Percentiles rank a stretch among this genome's conserved stretches.
Conservation (phyloP, 2,329 filamentous ascomycete genomes). For the Myriosclerotinia curreyana region DNA sequence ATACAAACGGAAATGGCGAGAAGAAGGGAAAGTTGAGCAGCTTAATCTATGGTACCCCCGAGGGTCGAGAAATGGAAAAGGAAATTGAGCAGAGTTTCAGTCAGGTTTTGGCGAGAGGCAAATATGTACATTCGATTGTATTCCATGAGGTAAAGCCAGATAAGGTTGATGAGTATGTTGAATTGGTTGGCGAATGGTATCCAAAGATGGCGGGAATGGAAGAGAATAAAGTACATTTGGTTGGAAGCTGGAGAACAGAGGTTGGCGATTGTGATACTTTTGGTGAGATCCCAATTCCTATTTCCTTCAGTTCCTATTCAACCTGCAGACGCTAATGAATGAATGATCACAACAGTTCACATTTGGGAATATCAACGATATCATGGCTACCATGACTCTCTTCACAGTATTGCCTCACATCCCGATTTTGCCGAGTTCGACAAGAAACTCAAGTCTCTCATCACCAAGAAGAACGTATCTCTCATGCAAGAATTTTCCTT, state of each 20-base stretch:
- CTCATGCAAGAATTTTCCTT: conserved; percentile 99
- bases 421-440: conserved; percentile 84
- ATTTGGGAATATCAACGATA: conserved; percentile 99
- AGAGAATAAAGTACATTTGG: conserved; percentile 91
- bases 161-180: conserved; percentile 90
- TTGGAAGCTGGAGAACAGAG: conserved; percentile 97
- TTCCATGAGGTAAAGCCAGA: conserved; percentile 95
- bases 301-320: not conserved
- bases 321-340: not conserved
- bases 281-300: conserved; percentile 53
- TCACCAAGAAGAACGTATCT: conserved; percentile 79
- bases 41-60: conserved; percentile 95
- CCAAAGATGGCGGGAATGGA: conserved; percentile 79
- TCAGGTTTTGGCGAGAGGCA: conserved; percentile 89
- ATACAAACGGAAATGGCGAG: conserved; percentile 59
- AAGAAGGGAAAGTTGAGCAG: conserved; percentile 74
- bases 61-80: conserved; percentile 88
- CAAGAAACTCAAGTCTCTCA: conserved; percentile 77
- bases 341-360: conserved; percentile 65
- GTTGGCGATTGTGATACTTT: conserved; percentile 97
- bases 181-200: conserved; percentile 88
- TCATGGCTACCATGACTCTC: conserved; percentile 88
- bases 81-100: conserved; percentile 97
- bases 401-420: conserved; percentile 78
- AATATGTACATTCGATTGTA: conserved; percentile 97